Evolutionary conservation across 1,284 basidiomycete species (phyloP).

Genomic region (Leucoagaricus sp.): DNA sequence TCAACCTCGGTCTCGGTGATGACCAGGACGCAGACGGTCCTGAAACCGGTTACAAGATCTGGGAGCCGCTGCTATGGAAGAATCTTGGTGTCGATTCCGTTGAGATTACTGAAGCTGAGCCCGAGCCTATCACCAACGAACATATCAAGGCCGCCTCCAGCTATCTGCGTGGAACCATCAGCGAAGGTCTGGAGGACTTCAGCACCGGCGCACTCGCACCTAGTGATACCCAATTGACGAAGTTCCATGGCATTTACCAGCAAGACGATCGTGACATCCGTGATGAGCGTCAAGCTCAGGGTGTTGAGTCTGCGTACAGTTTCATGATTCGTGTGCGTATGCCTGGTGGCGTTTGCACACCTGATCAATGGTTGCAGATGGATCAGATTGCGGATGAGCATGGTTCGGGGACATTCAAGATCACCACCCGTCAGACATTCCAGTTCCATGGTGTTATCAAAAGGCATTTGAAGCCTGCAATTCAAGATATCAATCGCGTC

Average conservation of each 20-base stretch:
- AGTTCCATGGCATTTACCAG: conserved; percentile 98
- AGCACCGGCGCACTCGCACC: conserved; percentile 89
- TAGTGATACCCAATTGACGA: conserved; percentile 93
- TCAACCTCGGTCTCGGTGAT: conserved; percentile 85
- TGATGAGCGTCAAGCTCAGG: conserved; percentile 92
- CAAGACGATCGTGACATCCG: conserved; percentile 98
- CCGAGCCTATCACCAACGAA: conserved; percentile 98
- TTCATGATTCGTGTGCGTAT: conserved; percentile 99
- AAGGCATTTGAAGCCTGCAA: conserved; percentile 92
- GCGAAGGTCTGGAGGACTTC: conserved; percentile 86
- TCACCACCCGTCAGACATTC: conserved; percentile 99
- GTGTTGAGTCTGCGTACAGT: conserved; percentile 93
- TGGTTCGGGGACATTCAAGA: conserved; percentile 94
- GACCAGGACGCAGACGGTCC: conserved; percentile 98
- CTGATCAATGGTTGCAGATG: conserved; percentile 94
- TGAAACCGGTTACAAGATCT: conserved; percentile 94
- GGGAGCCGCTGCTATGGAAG: conserved; percentile 96
- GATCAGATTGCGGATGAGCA: conserved; percentile 96
- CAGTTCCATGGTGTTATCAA: conserved; percentile 99
- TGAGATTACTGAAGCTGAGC: conserved; percentile 90
- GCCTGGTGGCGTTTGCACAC: conserved; percentile 92
- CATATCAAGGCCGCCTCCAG: conserved; percentile 98
- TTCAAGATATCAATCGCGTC: conserved; percentile 93
- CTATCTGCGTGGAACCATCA: conserved; percentile 94
- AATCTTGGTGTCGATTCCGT: conserved; percentile 90